Evolutionary conservation across 495 filamentous ascomycete species (phyloP).

Genomic region (Penicillium canariense): DNA sequence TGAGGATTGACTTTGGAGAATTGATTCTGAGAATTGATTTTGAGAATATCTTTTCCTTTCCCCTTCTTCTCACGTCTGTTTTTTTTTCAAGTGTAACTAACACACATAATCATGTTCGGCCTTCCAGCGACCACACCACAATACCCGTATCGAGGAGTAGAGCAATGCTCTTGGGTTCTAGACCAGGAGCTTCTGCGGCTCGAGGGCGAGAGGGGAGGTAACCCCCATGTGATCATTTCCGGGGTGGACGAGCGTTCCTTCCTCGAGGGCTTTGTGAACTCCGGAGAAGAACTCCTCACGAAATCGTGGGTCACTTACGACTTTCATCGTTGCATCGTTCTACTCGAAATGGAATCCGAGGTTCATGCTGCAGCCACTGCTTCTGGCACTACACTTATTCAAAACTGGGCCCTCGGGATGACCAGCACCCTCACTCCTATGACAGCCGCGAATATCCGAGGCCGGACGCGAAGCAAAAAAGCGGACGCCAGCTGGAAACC

Average conservation of each 20-base stretch:
- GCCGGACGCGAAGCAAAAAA: not conserved
- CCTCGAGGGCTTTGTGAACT: constrained; percentile 14
- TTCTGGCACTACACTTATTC: too few species aligned
- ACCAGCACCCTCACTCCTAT: too few species aligned
- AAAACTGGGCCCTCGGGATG: too few species aligned
- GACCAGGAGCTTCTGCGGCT: not conserved
- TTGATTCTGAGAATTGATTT: too few species aligned
- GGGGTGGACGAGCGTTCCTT: constrained; percentile 12
- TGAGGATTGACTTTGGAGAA: too few species aligned
- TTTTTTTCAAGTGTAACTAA: too few species aligned
- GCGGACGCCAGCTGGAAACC: constrained; percentile 10
- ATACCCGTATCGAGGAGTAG: not conserved
- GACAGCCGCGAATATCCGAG: too few species aligned
- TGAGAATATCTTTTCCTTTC: too few species aligned
- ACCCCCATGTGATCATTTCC: constrained; percentile 9
- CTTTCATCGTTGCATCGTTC: constrained; percentile 1
- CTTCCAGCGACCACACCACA: not conserved
- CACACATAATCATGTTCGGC: too few species aligned
- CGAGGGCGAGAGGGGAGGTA: not conserved
- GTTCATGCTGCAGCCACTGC: too few species aligned
- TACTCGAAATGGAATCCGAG: not conserved
- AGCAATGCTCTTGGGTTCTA: not conserved
- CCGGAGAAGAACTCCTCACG: constrained; percentile 5
- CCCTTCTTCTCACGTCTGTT: too few species aligned
- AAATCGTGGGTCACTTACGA: constrained; percentile 13